Base-by-base conservation (phyloP, 257 asterid genomes). In the Jaltomata sinuosa region DNA sequence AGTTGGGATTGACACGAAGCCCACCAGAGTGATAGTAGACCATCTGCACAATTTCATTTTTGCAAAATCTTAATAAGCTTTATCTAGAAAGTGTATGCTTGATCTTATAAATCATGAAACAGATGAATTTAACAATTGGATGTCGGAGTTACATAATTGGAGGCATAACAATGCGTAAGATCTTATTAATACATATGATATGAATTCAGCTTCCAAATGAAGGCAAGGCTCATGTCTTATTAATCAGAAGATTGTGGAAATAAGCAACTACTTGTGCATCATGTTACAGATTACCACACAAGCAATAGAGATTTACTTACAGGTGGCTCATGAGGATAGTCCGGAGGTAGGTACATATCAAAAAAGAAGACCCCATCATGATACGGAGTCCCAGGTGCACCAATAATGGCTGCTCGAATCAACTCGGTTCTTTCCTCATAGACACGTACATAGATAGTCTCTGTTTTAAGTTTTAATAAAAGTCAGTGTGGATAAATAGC, bases 311-410 rank as follows among this genome's bases (percentile, higher is more conserved):
- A 55, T 3, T 29, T 45, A 86, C 99, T 89, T 88, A 97, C 99
- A 27, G 99, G 99, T 84, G 99, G 99, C 87, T 88, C 96, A 21
- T 91, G 85, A 38, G 99, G 99, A 89, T 94, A 97, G 27, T 91
- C 95, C 1, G 93, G 93, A 64, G 99, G 97, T 84, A 97, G 94
- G 87, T 84, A 88, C 65, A 97, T 91, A 84, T 97, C 99, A 12
- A 97, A 97, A 86, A 95, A 94, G 90, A 95, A 97, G 65, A 97
- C 16, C 19, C 98, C 98, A 32, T 95, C 97, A 16, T 97, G 98
- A 84, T 97, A 97, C n/a, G 99, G 99, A 83, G 99, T 95, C 80
- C 95, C 97, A n/a, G 85, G 92, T 53, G 92, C 87, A 76, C 99
- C 99, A 11, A 91, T 89, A 50, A 97, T 84, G 74, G 96, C 98